A percentile compares a stretch with the other conserved stretches of the same genome.
Conservation (phyloP, 768 basidiomycete species). For the Boletus bicolor region DNA sequence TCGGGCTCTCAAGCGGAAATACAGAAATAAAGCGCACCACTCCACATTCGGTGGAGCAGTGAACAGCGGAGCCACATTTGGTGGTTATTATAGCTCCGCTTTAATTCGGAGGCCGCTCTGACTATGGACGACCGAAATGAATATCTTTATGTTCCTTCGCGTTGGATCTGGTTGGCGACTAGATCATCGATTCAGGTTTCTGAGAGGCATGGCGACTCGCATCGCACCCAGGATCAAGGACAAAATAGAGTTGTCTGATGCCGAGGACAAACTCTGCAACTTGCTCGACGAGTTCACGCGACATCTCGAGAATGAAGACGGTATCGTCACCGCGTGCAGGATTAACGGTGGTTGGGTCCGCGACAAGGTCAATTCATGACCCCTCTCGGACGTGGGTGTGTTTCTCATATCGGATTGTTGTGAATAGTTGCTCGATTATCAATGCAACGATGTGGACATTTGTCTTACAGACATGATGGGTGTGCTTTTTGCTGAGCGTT, state of each 20-base stretch:
- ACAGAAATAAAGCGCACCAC: slow-evolving; percentile 3
- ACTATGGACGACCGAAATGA: neutral
- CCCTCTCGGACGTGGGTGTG: neutral
- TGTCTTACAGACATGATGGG: slow-evolving; percentile 90
- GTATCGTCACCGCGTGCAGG: slow-evolving; percentile 65
- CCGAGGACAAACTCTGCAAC: slow-evolving; percentile 66
- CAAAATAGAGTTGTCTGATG: slow-evolving; percentile 56
- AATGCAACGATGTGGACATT: slow-evolving; percentile 92
- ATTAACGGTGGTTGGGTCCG: slow-evolving; percentile 99
- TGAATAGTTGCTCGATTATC: slow-evolving; percentile 67
- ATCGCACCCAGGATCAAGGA: slow-evolving; percentile 31
- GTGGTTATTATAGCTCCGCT: slow-evolving; percentile 26
- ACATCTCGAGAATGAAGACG: slow-evolving; percentile 49
- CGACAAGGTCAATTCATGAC: slow-evolving; percentile 72
- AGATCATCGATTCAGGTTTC: neutral
- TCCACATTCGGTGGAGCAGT: slow-evolving; percentile 14
- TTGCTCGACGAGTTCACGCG: slow-evolving; percentile 79
- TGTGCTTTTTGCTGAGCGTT: slow-evolving; percentile 76
- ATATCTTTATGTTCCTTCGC: slow-evolving; percentile 1
- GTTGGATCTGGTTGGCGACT: slow-evolving; percentile 9
- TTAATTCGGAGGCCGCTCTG: slow-evolving; percentile 8
- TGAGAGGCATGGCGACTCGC: slow-evolving; percentile 32
- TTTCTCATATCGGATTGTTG: slow-evolving; percentile 14
- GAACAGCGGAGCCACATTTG: slow-evolving; percentile 13
- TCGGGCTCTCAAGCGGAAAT: slow-evolving; percentile 5